These are phyloP conservation scores for Xerocomellus dryophilus DNA, from an alignment of 768 basidiomycete species.

Conservation along the genomic window DNA sequence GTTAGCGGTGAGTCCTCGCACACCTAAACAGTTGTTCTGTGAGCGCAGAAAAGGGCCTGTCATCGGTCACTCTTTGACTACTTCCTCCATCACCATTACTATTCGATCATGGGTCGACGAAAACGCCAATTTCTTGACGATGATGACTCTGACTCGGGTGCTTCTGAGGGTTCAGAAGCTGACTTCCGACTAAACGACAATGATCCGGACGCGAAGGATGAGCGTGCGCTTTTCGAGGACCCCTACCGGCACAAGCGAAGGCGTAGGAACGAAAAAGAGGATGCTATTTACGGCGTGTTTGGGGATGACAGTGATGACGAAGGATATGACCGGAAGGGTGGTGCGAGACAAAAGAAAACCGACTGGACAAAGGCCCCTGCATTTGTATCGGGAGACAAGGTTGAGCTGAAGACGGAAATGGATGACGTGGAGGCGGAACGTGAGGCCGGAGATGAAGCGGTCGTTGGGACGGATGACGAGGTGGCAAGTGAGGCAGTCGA, in stretches of 20 bases:
- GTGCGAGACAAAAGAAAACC: slow-evolving; percentile 39
- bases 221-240: slow-evolving; percentile 72
- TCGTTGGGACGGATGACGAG: slow-evolving; percentile 38
- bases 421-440: slow-evolving; percentile 35
- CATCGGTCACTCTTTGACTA: not conserved
- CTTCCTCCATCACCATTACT: not conserved
- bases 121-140: slow-evolving; percentile 76
- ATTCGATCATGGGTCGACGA: slow-evolving; percentile 60
- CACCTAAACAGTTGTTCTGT: not conserved
- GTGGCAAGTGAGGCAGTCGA: slow-evolving; percentile 27
- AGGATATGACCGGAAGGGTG: slow-evolving; percentile 27
- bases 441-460: slow-evolving; percentile 38
- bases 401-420: slow-evolving; percentile 42
- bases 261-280: slow-evolving; percentile 64
- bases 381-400: slow-evolving; percentile 59
- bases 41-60: not conserved
- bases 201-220: slow-evolving; percentile 65
- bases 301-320: slow-evolving; percentile 71
- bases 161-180: slow-evolving; percentile 56
- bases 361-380: slow-evolving; percentile 78
- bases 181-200: slow-evolving; percentile 46
- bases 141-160: slow-evolving; percentile 70
- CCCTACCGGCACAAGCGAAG: slow-evolving; percentile 73
- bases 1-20: slow-evolving; percentile 12
- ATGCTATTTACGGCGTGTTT: slow-evolving; percentile 74